phyloP scores from a whole-genome alignment of 139 green algal species.

The Micromonas pusilla region DNA sequence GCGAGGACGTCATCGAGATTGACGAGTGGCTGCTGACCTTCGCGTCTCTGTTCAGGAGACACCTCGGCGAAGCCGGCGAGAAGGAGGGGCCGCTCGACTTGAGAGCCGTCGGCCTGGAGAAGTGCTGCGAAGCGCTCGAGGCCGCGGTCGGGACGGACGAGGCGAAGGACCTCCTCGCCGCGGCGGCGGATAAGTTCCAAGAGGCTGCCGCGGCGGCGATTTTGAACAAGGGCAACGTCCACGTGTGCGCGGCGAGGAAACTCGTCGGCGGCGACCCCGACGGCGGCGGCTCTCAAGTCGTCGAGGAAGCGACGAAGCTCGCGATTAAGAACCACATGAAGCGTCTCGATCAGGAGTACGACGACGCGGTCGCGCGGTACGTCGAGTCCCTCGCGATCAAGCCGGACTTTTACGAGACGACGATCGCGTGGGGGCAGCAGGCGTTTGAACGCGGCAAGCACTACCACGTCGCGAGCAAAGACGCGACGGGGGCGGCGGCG shows the following conservation, averaged over 20 bases:
- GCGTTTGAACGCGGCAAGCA: slow-evolving; percentile 28
- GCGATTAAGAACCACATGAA: slow-evolving; percentile 11
- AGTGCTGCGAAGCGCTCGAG: slow-evolving; percentile 50
- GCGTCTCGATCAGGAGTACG: slow-evolving; percentile 6
- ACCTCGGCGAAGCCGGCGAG: slow-evolving; percentile 54
- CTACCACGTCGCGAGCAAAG: not conserved
- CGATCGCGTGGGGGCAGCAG: slow-evolving; percentile 40
- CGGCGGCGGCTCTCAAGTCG: too few relatives aligned
- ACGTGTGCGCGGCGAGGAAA: slow-evolving; percentile 37
- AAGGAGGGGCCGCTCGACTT: slow-evolving; percentile 56
- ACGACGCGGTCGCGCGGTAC: slow-evolving; percentile 50
- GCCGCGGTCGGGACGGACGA: slow-evolving; percentile 46
- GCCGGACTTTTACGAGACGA: slow-evolving; percentile 53
- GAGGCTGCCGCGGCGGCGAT: slow-evolving; percentile 38
- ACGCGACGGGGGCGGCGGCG: not conserved
- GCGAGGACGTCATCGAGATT: slow-evolving; percentile 40
- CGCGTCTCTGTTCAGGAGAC: slow-evolving; percentile 68
- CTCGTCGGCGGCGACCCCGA: not conserved
- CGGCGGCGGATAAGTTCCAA: slow-evolving; percentile 69
- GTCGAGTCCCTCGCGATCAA: slow-evolving; percentile 59
- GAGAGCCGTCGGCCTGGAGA: slow-evolving; percentile 45
- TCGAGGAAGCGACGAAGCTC: slow-evolving; percentile 26
- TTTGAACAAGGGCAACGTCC: slow-evolving; percentile 65
- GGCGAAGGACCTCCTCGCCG: slow-evolving; percentile 61
- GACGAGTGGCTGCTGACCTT: slow-evolving; percentile 89